Percentiles rank a stretch among this genome's conserved stretches.
phyloP scores from a whole-genome alignment of 2,329 filamentous ascomycete species.

The Amauroascus verrucosus region DNA sequence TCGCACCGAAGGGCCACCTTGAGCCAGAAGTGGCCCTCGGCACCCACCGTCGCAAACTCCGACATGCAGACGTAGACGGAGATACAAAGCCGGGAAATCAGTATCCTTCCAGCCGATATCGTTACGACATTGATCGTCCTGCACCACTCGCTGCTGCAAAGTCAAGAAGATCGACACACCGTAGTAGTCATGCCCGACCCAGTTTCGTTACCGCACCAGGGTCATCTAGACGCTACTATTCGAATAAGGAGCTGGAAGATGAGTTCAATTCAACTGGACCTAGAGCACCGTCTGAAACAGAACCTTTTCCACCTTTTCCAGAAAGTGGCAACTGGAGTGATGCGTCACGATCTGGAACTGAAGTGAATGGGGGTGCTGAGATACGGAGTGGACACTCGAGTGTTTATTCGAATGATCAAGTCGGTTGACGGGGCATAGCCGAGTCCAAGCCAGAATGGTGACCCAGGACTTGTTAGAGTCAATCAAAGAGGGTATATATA shows the following conservation, averaged over 20 bases:
- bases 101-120: background rate
- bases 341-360: background rate
- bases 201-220: background rate
- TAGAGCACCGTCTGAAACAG: constrained; percentile 8
- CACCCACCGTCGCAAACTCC: background rate
- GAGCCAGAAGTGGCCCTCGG: background rate
- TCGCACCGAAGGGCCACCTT: background rate
- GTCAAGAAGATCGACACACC: background rate
- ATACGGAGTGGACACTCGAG: constrained; percentile 12
- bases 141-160: background rate
- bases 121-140: background rate
- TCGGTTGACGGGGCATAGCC: background rate
- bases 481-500: background rate
- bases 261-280: constrained; percentile 13
- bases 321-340: constrained; percentile 5
- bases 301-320: constrained; percentile 11
- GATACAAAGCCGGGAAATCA: background rate
- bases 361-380: background rate
- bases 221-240: background rate
- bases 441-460: no score
- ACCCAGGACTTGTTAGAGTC: background rate
- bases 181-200: background rate
- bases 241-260: constrained; percentile 6
- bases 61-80: background rate
- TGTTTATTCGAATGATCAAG: constrained; percentile 7